phyloP scores from a whole-genome alignment of 2,329 filamentous ascomycete genomes.

The Lachnellula subtilissima region DNA sequence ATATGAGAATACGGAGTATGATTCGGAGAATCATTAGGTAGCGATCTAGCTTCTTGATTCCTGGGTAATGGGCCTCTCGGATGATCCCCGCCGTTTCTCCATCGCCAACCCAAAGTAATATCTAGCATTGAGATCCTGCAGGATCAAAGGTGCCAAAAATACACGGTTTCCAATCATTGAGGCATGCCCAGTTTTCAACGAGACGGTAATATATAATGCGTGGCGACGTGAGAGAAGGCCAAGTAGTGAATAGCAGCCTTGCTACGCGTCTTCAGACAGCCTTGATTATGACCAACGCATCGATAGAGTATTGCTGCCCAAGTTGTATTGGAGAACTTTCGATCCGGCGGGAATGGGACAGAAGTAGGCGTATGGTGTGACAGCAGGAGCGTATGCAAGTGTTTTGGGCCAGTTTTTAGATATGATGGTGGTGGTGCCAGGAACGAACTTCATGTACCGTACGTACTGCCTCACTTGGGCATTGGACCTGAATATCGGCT shows the following conservation, averaged over 20 bases:
- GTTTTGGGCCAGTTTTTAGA: background rate
- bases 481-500: background rate
- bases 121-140: background rate
- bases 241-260: slow-evolving; percentile 20
- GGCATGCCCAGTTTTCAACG: background rate
- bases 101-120: background rate
- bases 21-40: background rate
- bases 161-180: slow-evolving; percentile 6
- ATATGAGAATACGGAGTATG: background rate
- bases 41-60: background rate
- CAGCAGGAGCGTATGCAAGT: slow-evolving; percentile 10
- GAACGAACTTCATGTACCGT: background rate
- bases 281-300: slow-evolving; percentile 28
- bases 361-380: slow-evolving; percentile 9
- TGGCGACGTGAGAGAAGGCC: slow-evolving; percentile 28
- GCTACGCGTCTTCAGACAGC: slow-evolving; percentile 17
- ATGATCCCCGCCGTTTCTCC: slow-evolving; percentile 9
- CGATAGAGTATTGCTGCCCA: slow-evolving; percentile 27
- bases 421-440: background rate
- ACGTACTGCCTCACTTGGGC: background rate
- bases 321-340: slow-evolving; percentile 5
- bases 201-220: slow-evolving; percentile 14
- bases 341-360: slow-evolving; percentile 4
- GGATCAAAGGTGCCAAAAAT: slow-evolving; percentile 3
- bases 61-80: slow-evolving; percentile 12